Evolutionary conservation across 2,329 filamentous ascomycete species (phyloP).

Genomic region (Alternaria consortialis): DNA sequence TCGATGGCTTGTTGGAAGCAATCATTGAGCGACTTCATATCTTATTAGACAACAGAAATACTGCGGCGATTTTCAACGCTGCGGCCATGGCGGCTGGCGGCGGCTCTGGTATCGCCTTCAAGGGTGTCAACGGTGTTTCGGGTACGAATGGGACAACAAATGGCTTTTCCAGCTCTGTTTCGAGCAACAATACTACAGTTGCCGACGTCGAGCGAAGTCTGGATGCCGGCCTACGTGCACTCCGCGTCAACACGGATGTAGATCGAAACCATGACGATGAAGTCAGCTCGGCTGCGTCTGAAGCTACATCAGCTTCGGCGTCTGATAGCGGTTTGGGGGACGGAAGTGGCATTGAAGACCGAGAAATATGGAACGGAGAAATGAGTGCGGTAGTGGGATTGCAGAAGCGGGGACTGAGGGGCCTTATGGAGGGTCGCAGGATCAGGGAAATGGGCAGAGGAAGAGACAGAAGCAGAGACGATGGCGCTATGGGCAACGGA

Average conservation of each 20-base stretch:
- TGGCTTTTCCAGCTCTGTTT: conserved; percentile 16
- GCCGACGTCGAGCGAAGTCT: conserved; percentile 38
- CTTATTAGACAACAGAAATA: conserved; percentile 89
- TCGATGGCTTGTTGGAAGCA: conserved; percentile 91
- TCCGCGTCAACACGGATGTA: conserved; percentile 63
- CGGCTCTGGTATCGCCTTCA: conserved; percentile 79
- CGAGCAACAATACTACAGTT: conserved; percentile 10
- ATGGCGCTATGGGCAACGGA: conserved; percentile 28
- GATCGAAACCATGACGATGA: conserved; percentile 45
- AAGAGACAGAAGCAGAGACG: conserved; percentile 48
- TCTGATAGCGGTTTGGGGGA: conserved; percentile 48
- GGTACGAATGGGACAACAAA: conserved; percentile 41
- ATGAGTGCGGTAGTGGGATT: conserved; percentile 90
- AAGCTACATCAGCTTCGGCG: conserved; percentile 42
- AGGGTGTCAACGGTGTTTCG: conserved; percentile 41
- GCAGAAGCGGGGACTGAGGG: conserved; percentile 90
- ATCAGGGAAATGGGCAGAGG: conserved; percentile 74
- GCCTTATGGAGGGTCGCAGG: conserved; percentile 91
- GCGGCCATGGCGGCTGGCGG: conserved; percentile 97
- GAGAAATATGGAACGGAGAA: conserved; percentile 81
- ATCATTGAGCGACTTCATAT: conserved; percentile 91
- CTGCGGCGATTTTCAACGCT: conserved; percentile 96
- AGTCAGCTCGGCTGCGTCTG: conserved; percentile 44
- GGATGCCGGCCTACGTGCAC: conserved; percentile 47
- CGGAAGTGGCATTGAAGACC: conserved; percentile 50